Base-by-base conservation (phyloP, 176 grass and related monocot genomes). In the Echinochloa phyllopogon region DNA sequence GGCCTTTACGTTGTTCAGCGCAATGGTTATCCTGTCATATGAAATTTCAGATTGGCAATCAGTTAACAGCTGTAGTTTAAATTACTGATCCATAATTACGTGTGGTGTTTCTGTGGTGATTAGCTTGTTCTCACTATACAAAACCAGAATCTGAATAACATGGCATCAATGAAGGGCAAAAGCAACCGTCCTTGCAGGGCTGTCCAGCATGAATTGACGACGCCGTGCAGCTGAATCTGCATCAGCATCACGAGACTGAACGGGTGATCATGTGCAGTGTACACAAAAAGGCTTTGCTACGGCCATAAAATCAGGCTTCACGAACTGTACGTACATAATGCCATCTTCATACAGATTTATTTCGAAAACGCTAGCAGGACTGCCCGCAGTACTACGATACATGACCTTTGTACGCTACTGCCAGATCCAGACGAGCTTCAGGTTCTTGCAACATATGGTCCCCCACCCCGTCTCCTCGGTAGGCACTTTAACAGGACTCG, bases 401-500 rank as follows among this genome's bases (percentile, higher is more conserved):
- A 64, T 88, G n/a, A 23, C 50, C 63, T 18, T 13, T 23, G 63
- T 63, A 83, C 53, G 11, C 12, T 68, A 63, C 55, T 41, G 36
- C 45, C 65, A 7, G n/a, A 50, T 37, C 1, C 13, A 62, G 63
- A 3, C 20, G 61, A 84, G 62, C 38, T 63, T 51, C 24, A 70
- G n/a, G 36, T 36, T 41, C 64, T 63, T 44, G 29, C 15, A 5
- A 39, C 25, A 3, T 36, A n/a, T 76, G 52, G 62, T 76, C 37
- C 17, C 17, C 49, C 4, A 29, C 0, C 21, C 69, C 25, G 0
- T 36, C 45, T 41, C 5, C 12, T 49, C 6, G 21, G 64, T 9
- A 37, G 6, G 40, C 6, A 10, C 44, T 79, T 59, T 59, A 45
- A 69, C 47, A 63, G 20, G 45, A 74, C 5, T 24, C 7, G 9